These are phyloP conservation scores for Chlamydomonas incerta DNA, from an alignment of 139 green algal genomes.

Conservation along the genomic window DNA sequence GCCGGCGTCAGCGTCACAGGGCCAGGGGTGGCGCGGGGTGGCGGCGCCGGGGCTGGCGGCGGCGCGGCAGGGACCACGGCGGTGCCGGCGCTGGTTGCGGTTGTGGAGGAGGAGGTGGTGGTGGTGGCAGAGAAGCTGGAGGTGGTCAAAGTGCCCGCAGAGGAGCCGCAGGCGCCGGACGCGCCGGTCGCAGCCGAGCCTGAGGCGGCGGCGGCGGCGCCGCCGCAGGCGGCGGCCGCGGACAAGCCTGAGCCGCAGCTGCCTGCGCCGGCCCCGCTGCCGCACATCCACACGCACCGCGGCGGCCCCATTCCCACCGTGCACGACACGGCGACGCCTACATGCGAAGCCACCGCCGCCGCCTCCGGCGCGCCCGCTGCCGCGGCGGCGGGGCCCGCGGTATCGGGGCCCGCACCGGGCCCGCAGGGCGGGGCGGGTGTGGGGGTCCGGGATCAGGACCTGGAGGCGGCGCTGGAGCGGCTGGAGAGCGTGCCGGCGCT, in stretches of 20 bases:
- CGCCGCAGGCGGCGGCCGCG: background rate
- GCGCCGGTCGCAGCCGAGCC: background rate
- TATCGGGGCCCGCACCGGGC: too few species aligned
- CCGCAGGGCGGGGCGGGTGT: too few species aligned
- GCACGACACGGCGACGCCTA: too few species aligned
- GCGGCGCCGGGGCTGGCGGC: background rate
- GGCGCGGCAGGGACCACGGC: background rate
- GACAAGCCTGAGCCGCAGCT: background rate
- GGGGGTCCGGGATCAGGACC: background rate
- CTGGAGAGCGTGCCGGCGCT: constrained; percentile 42
- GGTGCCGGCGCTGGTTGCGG: background rate
- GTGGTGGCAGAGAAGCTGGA: too few species aligned
- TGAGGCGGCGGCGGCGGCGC: background rate
- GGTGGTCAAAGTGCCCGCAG: too few species aligned
- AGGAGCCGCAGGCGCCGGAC: too few species aligned
- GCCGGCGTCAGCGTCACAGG: too few species aligned
- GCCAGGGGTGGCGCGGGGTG: background rate
- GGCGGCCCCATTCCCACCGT: too few species aligned
- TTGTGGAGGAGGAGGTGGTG: background rate
- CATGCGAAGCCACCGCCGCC: too few species aligned
- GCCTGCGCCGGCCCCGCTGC: background rate
- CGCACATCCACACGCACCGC: too few species aligned
- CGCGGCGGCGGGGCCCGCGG: too few species aligned
- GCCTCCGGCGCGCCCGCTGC: too few species aligned
- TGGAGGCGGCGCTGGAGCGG: constrained; percentile 5